Evolutionary conservation across 352 stramenopile genomes (phyloP).

Genomic region (Phytophthora tubulina): DNA sequence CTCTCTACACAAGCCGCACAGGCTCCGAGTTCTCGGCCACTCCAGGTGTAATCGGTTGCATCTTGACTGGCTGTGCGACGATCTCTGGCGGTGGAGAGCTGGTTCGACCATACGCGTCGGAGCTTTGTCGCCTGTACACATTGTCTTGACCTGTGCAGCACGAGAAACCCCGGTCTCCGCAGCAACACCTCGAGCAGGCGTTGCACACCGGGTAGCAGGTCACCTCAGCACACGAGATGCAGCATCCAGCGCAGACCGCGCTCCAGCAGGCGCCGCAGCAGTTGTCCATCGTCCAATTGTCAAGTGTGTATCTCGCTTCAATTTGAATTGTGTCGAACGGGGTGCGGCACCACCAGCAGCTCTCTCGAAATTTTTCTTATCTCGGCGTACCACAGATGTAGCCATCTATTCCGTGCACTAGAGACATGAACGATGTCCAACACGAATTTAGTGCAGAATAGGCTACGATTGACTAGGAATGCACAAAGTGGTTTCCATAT

Average conservation of each 20-base stretch:
- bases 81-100: conserved; percentile 20
- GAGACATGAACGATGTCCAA: background rate
- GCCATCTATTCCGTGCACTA: conserved; percentile 5
- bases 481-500: background rate
- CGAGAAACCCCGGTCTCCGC: conserved; percentile 35
- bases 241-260: conserved; percentile 38
- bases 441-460: background rate
- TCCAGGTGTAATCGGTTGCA: conserved; percentile 29
- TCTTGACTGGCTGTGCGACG: conserved; percentile 30
- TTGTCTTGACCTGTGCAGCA: conserved; percentile 29
- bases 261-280: conserved; percentile 29
- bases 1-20: conserved; percentile 19
- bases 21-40: background rate
- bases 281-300: conserved; percentile 34
- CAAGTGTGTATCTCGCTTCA: background rate
- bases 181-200: conserved; percentile 30
- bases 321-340: conserved; percentile 5
- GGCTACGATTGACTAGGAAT: background rate
- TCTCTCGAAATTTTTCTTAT: conserved; percentile 20
- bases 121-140: conserved; percentile 10
- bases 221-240: conserved; percentile 29
- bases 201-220: conserved; percentile 32
- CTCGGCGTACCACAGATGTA: background rate
- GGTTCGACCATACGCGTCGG: conserved; percentile 9
- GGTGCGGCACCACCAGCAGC: conserved; percentile 4